These are phyloP conservation scores for Quercus lobata DNA, from an alignment of 331 rosid genomes.

Conservation along the genomic window DNA sequence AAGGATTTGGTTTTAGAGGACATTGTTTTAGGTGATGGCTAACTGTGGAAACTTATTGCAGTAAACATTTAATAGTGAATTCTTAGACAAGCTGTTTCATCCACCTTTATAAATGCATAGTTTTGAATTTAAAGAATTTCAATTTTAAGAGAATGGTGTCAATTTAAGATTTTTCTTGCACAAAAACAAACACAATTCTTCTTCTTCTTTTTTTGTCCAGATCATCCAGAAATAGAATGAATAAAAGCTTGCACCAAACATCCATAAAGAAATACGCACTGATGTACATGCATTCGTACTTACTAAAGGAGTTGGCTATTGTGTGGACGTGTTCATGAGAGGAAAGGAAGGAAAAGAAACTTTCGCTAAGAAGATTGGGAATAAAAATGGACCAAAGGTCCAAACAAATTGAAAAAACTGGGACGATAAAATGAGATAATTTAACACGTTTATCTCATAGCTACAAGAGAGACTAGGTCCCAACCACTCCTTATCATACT, in stretches of 20 bases:
- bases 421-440: neutral
- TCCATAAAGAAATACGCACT: neutral
- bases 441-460: neutral
- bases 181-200: neutral
- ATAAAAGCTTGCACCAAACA: no score
- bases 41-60: constrained; percentile 15
- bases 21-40: neutral
- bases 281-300: neutral
- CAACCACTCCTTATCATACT: neutral
- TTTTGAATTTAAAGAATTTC: constrained; percentile 24
- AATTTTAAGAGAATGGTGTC: constrained; percentile 22
- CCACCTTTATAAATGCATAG: constrained; percentile 8
- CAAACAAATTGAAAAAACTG: neutral
- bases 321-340: neutral
- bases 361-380: neutral
- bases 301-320: neutral
- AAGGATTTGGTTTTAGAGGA: neutral
- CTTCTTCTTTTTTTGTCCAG: neutral
- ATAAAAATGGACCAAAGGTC: neutral
- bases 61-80: constrained; percentile 12
- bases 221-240: neutral
- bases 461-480: neutral
- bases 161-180: constrained; percentile 11
- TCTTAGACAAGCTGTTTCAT: neutral
- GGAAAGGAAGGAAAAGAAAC: neutral